These are phyloP conservation scores for Funneliformis geosporum DNA, from an alignment of 192 early-diverging fungal genomes.

Conservation along the genomic window DNA sequence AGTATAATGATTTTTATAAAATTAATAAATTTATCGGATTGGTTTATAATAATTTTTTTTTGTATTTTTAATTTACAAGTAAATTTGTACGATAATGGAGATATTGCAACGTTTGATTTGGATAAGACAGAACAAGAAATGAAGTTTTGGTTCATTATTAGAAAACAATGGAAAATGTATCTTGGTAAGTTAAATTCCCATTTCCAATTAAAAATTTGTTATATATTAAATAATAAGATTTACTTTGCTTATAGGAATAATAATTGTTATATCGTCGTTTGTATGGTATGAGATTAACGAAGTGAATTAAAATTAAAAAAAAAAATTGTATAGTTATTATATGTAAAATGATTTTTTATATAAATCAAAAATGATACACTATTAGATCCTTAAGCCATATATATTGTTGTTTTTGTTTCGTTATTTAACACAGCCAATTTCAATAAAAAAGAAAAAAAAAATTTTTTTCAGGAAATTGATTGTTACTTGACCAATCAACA, in stretches of 20 bases:
- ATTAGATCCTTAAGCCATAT: background rate
- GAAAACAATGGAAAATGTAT: slow-evolving; percentile 21
- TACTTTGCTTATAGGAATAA: slow-evolving; percentile 5
- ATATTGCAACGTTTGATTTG: slow-evolving; percentile 14
- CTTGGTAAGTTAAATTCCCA: slow-evolving; percentile 1
- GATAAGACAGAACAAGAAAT: slow-evolving; percentile 22
- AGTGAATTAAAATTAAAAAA: background rate
- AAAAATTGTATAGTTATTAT: no score
- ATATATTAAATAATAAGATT: background rate
- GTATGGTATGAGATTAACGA: background rate
- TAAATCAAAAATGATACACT: background rate
- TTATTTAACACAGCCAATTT: background rate
- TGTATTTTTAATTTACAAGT: slow-evolving; percentile 6
- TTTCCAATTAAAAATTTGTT: background rate
- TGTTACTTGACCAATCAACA: background rate
- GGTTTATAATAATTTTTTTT: background rate
- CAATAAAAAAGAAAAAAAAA: background rate
- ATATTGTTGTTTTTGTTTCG: no score
- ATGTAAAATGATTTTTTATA: no score
- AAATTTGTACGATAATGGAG: slow-evolving; percentile 7
- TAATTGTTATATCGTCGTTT: background rate
- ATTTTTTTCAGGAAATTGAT: background rate
- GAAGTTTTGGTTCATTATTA: slow-evolving; percentile 20
- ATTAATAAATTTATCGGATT: background rate
- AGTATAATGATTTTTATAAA: background rate